phyloP scores from a whole-genome alignment of 495 filamentous ascomycete species.

The Echria macrotheca region DNA sequence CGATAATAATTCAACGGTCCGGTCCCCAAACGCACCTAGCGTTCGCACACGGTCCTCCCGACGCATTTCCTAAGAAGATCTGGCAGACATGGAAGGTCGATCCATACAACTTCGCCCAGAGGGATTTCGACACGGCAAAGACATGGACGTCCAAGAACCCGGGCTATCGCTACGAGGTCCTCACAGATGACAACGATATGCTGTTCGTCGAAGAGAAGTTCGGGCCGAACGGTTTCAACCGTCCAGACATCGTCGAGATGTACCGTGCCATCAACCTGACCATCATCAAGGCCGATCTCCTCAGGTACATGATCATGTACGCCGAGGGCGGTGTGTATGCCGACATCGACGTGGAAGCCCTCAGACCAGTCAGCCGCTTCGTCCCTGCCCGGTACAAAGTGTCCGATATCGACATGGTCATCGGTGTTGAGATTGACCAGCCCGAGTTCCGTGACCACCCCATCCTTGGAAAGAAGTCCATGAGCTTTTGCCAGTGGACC shows the following conservation, averaged over 20 bases:
- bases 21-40: constrained; percentile 3
- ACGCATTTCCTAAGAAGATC: constrained; percentile 34
- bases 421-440: constrained; percentile 60
- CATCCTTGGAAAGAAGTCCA: constrained; percentile 54
- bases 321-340: constrained; percentile 52
- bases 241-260: constrained; percentile 51
- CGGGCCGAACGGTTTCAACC: constrained; percentile 47
- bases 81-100: constrained; percentile 63
- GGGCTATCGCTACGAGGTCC: constrained; percentile 52
- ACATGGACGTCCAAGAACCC: constrained; percentile 57
- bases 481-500: constrained; percentile 63
- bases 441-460: constrained; percentile 52
- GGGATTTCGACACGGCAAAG: constrained; percentile 44
- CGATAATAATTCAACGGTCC: constrained; percentile 1
- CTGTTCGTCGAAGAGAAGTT: constrained; percentile 53
- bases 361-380: constrained; percentile 42
- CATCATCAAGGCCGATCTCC: constrained; percentile 56
- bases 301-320: constrained; percentile 52
- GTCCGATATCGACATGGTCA: constrained; percentile 50
- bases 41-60: neutral
- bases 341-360: constrained; percentile 51
- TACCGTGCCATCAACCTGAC: constrained; percentile 47
- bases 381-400: constrained; percentile 42
- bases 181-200: constrained; percentile 54
- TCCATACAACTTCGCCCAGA: constrained; percentile 46